These are phyloP conservation scores for Phalaenopsis aphrodite DNA, from an alignment of 106 monocot genomes.

Conservation along the genomic window DNA sequence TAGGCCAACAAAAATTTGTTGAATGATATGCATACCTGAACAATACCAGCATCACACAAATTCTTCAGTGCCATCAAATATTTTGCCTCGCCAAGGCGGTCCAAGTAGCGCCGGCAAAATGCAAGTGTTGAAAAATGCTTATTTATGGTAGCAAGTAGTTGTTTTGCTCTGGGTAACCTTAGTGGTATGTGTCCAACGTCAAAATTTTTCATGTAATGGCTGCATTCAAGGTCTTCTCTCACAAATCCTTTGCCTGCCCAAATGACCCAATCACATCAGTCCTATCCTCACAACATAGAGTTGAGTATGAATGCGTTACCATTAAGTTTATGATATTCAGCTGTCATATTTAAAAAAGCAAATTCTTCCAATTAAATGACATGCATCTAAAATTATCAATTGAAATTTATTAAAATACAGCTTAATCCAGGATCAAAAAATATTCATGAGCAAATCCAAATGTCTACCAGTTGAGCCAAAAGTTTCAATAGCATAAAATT, in stretches of 20 bases:
- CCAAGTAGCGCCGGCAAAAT: conserved; percentile 89
- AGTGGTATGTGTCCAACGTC: conserved; percentile 87
- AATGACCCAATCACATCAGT: neutral
- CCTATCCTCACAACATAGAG: neutral
- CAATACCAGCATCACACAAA: conserved; percentile 84
- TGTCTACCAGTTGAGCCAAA: conserved; percentile 89
- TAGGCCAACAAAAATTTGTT: neutral
- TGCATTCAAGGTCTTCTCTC: conserved; percentile 91
- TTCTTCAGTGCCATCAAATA: conserved; percentile 92
- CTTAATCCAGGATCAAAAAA: neutral
- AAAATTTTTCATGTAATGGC: conserved; percentile 98
- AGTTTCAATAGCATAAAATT: conserved; percentile 98
- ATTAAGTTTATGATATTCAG: neutral
- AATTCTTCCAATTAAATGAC: neutral
- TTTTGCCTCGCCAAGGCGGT: conserved; percentile 85
- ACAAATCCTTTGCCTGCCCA: conserved; percentile 85
- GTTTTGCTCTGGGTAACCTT: conserved; percentile 82
- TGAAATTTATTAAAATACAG: neutral
- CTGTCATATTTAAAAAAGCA: neutral
- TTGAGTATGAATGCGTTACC: neutral
- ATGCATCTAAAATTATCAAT: neutral
- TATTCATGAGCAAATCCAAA: conserved; percentile 1
- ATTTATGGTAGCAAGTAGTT: conserved; percentile 77
- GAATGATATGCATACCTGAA: conserved; percentile 53
- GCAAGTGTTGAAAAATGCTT: conserved; percentile 88